These are phyloP conservation scores for Ustilago nuda DNA, from an alignment of 1,284 basidiomycete genomes.

Conservation along the genomic window DNA sequence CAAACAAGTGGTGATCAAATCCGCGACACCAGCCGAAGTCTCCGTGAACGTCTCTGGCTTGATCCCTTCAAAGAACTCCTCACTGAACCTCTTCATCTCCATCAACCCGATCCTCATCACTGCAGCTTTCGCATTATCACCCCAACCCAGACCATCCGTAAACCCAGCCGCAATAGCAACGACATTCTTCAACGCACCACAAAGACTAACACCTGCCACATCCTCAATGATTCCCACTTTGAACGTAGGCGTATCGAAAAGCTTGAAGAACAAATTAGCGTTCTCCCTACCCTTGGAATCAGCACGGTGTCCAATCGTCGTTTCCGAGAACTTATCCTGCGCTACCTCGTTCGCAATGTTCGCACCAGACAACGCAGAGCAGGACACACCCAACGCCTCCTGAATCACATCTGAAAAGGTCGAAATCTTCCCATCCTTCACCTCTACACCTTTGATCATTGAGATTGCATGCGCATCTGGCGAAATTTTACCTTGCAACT, in stretches of 20 bases:
- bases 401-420: slow-evolving; percentile 75
- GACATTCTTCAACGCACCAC: slow-evolving; percentile 74
- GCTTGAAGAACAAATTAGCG: slow-evolving; percentile 66
- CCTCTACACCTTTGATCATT: slow-evolving; percentile 70
- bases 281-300: slow-evolving; percentile 47
- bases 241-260: slow-evolving; percentile 73
- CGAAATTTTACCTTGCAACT: slow-evolving; percentile 62
- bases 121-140: slow-evolving; percentile 75
- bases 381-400: slow-evolving; percentile 72
- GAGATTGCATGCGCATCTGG: slow-evolving; percentile 67
- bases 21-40: slow-evolving; percentile 73
- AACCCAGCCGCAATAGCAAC: slow-evolving; percentile 75
- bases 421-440: slow-evolving; percentile 71
- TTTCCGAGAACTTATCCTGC: slow-evolving; percentile 73
- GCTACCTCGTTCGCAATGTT: slow-evolving; percentile 75
- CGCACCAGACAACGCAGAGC: slow-evolving; percentile 73
- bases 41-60: slow-evolving; percentile 73
- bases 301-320: slow-evolving; percentile 74
- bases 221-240: slow-evolving; percentile 74
- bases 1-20: slow-evolving; percentile 75
- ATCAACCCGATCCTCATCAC: slow-evolving; percentile 73
- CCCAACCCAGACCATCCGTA: slow-evolving; percentile 73
- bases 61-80: slow-evolving; percentile 74
- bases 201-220: slow-evolving; percentile 74
- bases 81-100: slow-evolving; percentile 71